Conservation (phyloP, 2,329 filamentous ascomycete genomes). For the Venturia asperata region DNA sequence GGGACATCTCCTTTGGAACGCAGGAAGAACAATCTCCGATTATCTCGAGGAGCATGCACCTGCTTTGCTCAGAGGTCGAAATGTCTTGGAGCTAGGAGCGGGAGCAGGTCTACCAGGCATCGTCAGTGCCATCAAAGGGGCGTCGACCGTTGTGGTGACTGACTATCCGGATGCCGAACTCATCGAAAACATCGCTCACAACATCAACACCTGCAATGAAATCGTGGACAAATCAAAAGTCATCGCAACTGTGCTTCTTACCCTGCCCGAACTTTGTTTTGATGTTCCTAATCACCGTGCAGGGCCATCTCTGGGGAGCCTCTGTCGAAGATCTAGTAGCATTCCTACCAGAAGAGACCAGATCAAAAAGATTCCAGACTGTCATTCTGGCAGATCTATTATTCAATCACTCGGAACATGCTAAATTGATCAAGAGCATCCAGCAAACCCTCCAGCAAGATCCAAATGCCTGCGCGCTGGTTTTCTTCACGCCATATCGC, state of each 20-base stretch:
- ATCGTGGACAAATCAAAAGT: slow-evolving; percentile 33
- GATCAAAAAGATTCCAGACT: slow-evolving; percentile 58
- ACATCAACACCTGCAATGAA: slow-evolving; percentile 55
- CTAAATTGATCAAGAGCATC: slow-evolving; percentile 67
- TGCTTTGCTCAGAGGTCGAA: slow-evolving; percentile 54
- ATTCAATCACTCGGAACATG: slow-evolving; percentile 85
- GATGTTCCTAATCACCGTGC: slow-evolving; percentile 24
- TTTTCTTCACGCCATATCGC: slow-evolving; percentile 91
- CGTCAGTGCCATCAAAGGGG: slow-evolving; percentile 66
- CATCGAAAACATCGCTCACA: slow-evolving; percentile 70
- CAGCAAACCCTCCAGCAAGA: slow-evolving; percentile 55
- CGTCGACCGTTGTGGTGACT: slow-evolving; percentile 62
- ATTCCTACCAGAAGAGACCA: slow-evolving; percentile 41
- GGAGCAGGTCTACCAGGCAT: slow-evolving; percentile 80
- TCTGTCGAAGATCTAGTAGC: slow-evolving; percentile 52
- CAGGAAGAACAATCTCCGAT: slow-evolving; percentile 66
- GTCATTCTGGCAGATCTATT: slow-evolving; percentile 82
- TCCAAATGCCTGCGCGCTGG: slow-evolving; percentile 58
- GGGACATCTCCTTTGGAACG: slow-evolving; percentile 90
- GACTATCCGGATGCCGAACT: slow-evolving; percentile 84
- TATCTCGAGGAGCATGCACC: slow-evolving; percentile 67
- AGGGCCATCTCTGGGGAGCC: slow-evolving; percentile 80
- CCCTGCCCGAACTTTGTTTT: neutral
- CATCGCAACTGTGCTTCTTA: slow-evolving; percentile 30
- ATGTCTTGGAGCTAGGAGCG: slow-evolving; percentile 83